Evolutionary conservation across 2,329 filamentous ascomycete genomes (phyloP).

Genomic region (Colletotrichum acutatum): DNA sequence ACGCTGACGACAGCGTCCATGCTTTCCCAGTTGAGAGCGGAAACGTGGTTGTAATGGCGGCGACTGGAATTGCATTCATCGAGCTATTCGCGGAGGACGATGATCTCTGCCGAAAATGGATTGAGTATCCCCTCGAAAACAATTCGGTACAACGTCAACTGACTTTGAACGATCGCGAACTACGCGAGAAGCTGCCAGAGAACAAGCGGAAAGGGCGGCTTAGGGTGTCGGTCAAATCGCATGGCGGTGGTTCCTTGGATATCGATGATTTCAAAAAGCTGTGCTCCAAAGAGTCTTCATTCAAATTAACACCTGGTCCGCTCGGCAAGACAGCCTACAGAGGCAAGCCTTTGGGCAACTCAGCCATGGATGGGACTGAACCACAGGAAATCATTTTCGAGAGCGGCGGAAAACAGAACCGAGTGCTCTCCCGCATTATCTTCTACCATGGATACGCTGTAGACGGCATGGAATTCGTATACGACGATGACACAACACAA

Average conservation of each 20-base stretch:
- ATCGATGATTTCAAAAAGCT: constrained; percentile 82
- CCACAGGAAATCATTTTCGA: constrained; percentile 80
- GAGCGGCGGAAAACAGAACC: constrained; percentile 73
- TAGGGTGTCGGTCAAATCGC: constrained; percentile 79
- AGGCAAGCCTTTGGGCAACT: constrained; percentile 78
- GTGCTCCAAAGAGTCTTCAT: constrained; percentile 74
- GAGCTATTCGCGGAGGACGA: constrained; percentile 87
- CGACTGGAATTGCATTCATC: constrained; percentile 85
- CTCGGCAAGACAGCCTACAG: constrained; percentile 78
- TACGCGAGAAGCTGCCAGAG: constrained; percentile 78
- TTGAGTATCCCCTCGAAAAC: constrained; percentile 78
- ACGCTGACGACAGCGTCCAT: constrained; percentile 80
- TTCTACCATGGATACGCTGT: constrained; percentile 79
- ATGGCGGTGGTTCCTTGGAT: constrained; percentile 77
- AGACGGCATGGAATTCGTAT: constrained; percentile 91
- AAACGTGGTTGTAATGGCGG: constrained; percentile 79
- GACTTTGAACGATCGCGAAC: constrained; percentile 77
- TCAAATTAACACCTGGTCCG: constrained; percentile 75
- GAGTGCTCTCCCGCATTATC: constrained; percentile 79
- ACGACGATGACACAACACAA: constrained; percentile 86
- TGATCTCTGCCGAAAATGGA: constrained; percentile 80
- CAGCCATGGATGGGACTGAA: constrained; percentile 75
- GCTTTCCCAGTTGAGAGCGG: constrained; percentile 86
- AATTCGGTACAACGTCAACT: constrained; percentile 77
- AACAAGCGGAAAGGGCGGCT: constrained; percentile 78